phyloP scores from a whole-genome alignment of 2,329 filamentous ascomycete species.

The Dothideomycetidae sp. region DNA sequence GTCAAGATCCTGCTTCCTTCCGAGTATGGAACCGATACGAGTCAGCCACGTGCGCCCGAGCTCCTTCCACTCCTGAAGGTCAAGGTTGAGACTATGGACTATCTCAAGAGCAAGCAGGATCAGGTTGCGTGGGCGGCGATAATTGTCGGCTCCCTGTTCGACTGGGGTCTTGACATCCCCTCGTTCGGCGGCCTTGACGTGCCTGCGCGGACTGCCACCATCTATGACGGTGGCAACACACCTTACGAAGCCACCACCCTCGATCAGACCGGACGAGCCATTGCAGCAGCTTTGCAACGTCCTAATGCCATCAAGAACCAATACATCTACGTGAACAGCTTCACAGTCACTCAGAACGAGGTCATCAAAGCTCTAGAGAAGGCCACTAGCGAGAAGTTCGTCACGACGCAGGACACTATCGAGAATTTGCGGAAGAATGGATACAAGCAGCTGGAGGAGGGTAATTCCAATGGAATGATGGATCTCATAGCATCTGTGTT shows the following conservation, averaged over 20 bases:
- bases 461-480: no score
- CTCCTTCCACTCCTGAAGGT: not conserved
- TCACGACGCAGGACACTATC: no score
- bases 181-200: not conserved
- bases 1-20: constrained; percentile 29
- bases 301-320: not conserved
- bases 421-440: no score
- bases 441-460: no score
- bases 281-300: not conserved
- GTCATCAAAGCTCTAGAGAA: not conserved
- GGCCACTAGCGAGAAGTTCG: not conserved
- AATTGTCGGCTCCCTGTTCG: not conserved
- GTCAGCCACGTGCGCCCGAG: not conserved
- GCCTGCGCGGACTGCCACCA: not conserved
- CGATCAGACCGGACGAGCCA: not conserved
- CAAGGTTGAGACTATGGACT: not conserved
- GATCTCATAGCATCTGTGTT: no score
- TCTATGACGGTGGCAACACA: not conserved
- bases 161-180: no score
- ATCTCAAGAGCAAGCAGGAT: not conserved
- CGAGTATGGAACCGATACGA: constrained; percentile 28
- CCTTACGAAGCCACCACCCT: not conserved
- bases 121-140: not conserved
- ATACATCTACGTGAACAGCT: not conserved
- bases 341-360: not conserved